Evolutionary conservation across 495 filamentous ascomycete genomes (phyloP).

Genomic region (Penicillium coffeae): DNA sequence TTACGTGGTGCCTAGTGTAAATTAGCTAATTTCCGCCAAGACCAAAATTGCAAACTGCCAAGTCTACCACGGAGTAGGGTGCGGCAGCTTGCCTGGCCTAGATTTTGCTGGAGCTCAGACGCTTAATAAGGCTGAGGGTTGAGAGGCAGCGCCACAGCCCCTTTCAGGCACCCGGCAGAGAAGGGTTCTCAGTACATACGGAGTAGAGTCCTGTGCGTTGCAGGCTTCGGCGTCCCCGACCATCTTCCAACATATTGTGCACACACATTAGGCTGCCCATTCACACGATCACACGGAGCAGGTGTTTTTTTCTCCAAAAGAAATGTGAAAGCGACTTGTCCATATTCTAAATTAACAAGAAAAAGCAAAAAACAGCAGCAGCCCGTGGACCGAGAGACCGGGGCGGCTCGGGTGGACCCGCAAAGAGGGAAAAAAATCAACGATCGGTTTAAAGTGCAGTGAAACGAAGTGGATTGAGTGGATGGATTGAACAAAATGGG

Average conservation of each 20-base stretch:
- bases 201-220: no score
- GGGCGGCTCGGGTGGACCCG: constrained; percentile 2
- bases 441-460: constrained; percentile 2
- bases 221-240: neutral
- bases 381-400: neutral
- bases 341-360: neutral
- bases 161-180: neutral
- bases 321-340: neutral
- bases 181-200: neutral
- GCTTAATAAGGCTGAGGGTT: neutral
- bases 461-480: neutral
- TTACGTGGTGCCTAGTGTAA: no score
- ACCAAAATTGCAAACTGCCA: neutral
- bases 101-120: no score
- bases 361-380: neutral
- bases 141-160: neutral
- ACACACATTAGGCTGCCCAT: no score
- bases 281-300: no score
- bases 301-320: no score
- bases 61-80: neutral
- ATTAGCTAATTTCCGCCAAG: no score
- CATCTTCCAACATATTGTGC: neutral
- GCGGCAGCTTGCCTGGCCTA: no score
- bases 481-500: neutral
- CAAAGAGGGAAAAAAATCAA: neutral